Percentiles rank a stretch among this genome's conserved stretches.
phyloP scores from a whole-genome alignment of 2,329 filamentous ascomycete genomes.

The Endothia cerciana region DNA sequence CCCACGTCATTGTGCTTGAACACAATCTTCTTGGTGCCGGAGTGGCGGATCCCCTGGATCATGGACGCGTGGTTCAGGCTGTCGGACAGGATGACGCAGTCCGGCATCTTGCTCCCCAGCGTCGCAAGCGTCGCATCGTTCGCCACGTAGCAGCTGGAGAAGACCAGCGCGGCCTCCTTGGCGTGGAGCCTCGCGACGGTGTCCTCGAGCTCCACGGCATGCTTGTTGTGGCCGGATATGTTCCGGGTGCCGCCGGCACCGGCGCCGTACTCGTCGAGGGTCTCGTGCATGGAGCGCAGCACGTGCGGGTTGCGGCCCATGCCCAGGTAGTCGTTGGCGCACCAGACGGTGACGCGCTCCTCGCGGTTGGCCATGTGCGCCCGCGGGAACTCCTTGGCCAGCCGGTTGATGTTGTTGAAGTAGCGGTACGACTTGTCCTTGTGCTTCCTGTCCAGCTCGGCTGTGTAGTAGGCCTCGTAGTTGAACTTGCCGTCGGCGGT shows the following conservation, averaged over 20 bases:
- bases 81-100: constrained; percentile 97
- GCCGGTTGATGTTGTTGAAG: constrained; percentile 99
- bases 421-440: constrained; percentile 99
- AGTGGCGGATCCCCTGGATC: constrained; percentile 99
- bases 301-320: constrained; percentile 94
- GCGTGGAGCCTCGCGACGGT: constrained; percentile 86
- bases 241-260: constrained; percentile 95
- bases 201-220: constrained; percentile 82
- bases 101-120: constrained; percentile 92
- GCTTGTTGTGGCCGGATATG: constrained; percentile 96
- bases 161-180: constrained; percentile 90
- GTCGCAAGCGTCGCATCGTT: constrained; percentile 97
- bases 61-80: constrained; percentile 98
- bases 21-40: constrained; percentile 93
- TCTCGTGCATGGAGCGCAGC: constrained; percentile 90
- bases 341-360: constrained; percentile 95
- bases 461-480: constrained; percentile 86
- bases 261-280: constrained; percentile 90
- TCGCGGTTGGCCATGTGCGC: constrained; percentile 86
- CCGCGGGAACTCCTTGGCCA: constrained; percentile 93
- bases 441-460: constrained; percentile 96
- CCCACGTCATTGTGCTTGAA: constrained; percentile 98
- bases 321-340: constrained; percentile 97
- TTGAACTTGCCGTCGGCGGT: constrained; percentile 68
- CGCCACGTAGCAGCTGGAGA: constrained; percentile 97